Base-by-base conservation (phyloP, 1,284 basidiomycete genomes). In the Ustilago tritici region DNA sequence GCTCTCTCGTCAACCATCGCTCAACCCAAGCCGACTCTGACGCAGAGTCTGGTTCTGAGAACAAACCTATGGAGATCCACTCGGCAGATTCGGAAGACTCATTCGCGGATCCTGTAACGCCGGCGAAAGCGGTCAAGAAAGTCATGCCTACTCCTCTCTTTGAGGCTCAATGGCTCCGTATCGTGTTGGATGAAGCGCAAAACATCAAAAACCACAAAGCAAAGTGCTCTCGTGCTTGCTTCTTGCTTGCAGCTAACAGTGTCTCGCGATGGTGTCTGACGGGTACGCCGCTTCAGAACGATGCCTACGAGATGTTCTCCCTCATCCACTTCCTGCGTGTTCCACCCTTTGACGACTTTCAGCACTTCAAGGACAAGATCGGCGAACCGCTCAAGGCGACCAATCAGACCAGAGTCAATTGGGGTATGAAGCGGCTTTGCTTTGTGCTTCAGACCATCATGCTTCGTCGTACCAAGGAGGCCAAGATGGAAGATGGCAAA, bases 181-280 rank as follows among this genome's bases (percentile, higher is more conserved):
- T 96, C 59, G 93, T 96, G 17, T 89, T 97, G 0, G 95, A 98
- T 83, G 96, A 99, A 85, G 96, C 96, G 0, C 96, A 99, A 84
- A 95, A 93, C 82, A 98, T 99, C 88, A 98, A 98, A 89, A 97
- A 98, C 82, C 89, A 91, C 67, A 92, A 90, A 38, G 94, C 95
- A 0, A 93, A 95, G 85, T 90, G 90, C 35, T 92, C 84, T 1
- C 89, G 91, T 49, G 95, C 94, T 0, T 95, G 95, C 70, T 93
- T 91, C 68, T 92, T 89, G 1, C 88, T 99, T 11, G 87, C 78
- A 0, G 50, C 57, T 12, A 76, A 73, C 19, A 71, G 81, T 5
- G 62, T 65, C 10, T 64, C 82, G 14, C 74, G 77, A 3, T 87
- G 87, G 87, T 86, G 84, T 62, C 77, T 88, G 52, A 86, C 87